Conservation (phyloP, 2,329 filamentous ascomycete species). For the Pseudogymnoascus sp. region DNA sequence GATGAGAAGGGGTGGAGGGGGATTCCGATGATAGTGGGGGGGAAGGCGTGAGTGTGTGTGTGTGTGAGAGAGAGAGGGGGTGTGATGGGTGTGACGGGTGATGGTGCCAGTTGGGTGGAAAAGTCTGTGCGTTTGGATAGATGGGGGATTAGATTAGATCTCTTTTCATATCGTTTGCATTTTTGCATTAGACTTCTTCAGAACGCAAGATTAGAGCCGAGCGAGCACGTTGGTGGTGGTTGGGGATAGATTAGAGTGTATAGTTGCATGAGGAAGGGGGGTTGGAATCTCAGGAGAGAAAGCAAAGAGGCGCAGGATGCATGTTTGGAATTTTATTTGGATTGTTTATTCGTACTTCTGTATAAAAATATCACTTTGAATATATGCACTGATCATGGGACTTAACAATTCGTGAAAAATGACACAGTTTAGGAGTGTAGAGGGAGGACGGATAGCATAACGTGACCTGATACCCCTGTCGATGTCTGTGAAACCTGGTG, state of each 20-base stretch:
- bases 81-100: not conserved
- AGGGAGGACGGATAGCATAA: not conserved
- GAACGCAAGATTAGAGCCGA: slow-evolving; percentile 2
- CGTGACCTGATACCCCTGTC: not conserved
- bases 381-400: not conserved
- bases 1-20: slow-evolving; percentile 26
- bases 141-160: slow-evolving; percentile 10
- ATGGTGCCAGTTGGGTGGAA: not conserved
- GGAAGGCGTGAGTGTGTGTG: slow-evolving; percentile 12
- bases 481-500: not conserved
- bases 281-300: slow-evolving; percentile 28
- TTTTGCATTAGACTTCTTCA: slow-evolving; percentile 3
- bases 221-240: not conserved
- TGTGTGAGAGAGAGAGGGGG: not conserved
- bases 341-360: not conserved
- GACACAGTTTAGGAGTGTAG: not conserved
- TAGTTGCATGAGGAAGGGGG: slow-evolving; percentile 36
- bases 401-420: not conserved
- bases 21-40: slow-evolving; percentile 27
- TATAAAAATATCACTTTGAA: not conserved
- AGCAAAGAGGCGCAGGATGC: not conserved
- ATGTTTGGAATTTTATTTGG: not conserved
- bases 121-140: not conserved
- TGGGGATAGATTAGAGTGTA: slow-evolving; percentile 15
- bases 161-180: slow-evolving; percentile 9